A percentile compares a stretch with the other conserved stretches of the same genome.
Conservation (phyloP, 768 basidiomycete genomes). For the Russula lepida region DNA sequence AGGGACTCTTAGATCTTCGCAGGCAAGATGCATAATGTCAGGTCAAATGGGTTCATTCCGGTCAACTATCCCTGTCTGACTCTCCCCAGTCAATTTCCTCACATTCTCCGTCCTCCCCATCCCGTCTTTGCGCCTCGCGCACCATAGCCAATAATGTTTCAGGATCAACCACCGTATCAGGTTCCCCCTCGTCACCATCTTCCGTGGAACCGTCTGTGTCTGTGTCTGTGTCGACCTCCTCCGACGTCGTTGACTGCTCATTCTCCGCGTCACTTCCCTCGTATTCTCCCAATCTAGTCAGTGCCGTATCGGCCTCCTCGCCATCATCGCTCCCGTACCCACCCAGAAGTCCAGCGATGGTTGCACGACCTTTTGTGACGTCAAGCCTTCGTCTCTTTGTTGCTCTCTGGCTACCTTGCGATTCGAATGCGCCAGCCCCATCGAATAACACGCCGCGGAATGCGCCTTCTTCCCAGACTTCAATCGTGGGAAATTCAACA, state of each 20-base stretch:
- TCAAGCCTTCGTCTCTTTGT: slow-evolving; percentile 53
- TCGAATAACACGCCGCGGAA: slow-evolving; percentile 59
- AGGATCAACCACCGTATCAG: slow-evolving; percentile 33
- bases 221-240: slow-evolving; percentile 29
- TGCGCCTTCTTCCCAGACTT: slow-evolving; percentile 54
- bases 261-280: slow-evolving; percentile 35
- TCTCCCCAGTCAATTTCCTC: slow-evolving; percentile 50
- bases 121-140: slow-evolving; percentile 29
- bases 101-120: slow-evolving; percentile 28
- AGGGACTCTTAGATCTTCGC: slow-evolving; percentile 69
- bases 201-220: slow-evolving; percentile 22
- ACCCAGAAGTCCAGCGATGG: slow-evolving; percentile 49
- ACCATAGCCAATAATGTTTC: slow-evolving; percentile 37
- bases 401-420: slow-evolving; percentile 29
- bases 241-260: slow-evolving; percentile 25
- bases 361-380: slow-evolving; percentile 41
- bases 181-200: slow-evolving; percentile 29
- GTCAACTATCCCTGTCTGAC: slow-evolving; percentile 27
- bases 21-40: slow-evolving; percentile 53
- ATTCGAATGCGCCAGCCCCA: slow-evolving; percentile 38
- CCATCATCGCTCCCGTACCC: slow-evolving; percentile 50
- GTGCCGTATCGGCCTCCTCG: slow-evolving; percentile 28
- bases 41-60: background rate
- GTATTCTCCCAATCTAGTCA: slow-evolving; percentile 35
- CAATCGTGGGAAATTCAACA: slow-evolving; percentile 78